Evolutionary conservation across 352 stramenopile genomes (phyloP), one percentile per base, ranked within the genome.

Genomic region (Globisporangium irregulare): DNA sequence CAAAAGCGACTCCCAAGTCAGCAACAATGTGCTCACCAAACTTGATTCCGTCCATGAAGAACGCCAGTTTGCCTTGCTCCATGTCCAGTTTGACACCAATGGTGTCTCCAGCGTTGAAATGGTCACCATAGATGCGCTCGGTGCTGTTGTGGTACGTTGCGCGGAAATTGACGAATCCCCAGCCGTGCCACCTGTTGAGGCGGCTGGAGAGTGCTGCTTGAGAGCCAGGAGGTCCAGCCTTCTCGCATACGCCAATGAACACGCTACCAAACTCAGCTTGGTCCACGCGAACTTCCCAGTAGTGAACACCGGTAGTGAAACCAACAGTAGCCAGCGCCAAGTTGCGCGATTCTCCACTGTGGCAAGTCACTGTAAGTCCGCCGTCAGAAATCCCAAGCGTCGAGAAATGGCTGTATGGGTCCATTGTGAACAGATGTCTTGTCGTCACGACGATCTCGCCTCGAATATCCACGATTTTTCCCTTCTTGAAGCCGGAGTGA

Each of bases 1-100:
- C 94, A 74, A 99, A 99, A 3, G 97, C 97, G 69, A 97, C 97
- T 18, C 97, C 97, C 20, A 99, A 81, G 76, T 99, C 97, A 59
- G 96, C 98, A 36, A 99, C 84, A 63, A 99, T 98, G 70, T 99
- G 97, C 75, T 99, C 97, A n/a, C 97, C 97, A 83, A 98, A 99
- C 76, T 99, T 99, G 58, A 99, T 95, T 22, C 97, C 97, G 73
- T 99, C 98, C 84, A 98, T 98, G 66, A 99, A 99, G 76, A 99
- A 99, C 43, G 92, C 95, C 51, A 99, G 73, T 58, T 97, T 97
- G 41, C 98, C 98, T 73, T 94, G 86, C 71, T 99, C 97, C 84
- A 99, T 99, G 81, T 99, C 97, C 12, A 99, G 85, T 64, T 99
- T 84, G 6, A 99, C 97, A 46, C 98, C 98, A 69, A 99, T 97